phyloP scores from a whole-genome alignment of 805 yeast species.

The Saccharomycopsis capsularis region DNA sequence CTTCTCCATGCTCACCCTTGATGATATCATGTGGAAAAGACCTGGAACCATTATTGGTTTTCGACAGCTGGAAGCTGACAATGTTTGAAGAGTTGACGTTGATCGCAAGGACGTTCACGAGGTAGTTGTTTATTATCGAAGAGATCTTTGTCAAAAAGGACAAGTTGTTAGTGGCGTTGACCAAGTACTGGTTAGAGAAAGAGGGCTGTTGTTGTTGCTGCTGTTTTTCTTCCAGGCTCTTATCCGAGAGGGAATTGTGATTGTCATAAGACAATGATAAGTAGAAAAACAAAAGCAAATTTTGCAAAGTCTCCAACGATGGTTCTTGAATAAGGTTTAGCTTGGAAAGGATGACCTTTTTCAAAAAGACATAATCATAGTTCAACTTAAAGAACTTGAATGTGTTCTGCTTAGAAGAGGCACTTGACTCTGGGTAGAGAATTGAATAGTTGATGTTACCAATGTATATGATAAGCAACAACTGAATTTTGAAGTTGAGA shows the following conservation, averaged over 20 bases:
- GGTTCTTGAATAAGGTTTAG: constrained; percentile 41
- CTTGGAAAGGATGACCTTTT: constrained; percentile 29
- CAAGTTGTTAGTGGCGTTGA: neutral
- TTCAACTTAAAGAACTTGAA: constrained; percentile 17
- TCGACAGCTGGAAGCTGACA: neutral
- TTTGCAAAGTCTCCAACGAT: constrained; percentile 42
- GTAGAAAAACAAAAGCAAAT: constrained; percentile 41
- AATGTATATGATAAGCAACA: constrained; percentile 15
- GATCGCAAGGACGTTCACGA: constrained; percentile 26
- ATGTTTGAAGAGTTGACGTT: constrained; percentile 25
- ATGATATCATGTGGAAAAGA: no score
- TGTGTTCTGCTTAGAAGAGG: neutral
- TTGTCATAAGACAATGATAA: constrained; percentile 39
- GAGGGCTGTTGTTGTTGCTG: neutral
- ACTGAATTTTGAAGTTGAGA: constrained; percentile 15
- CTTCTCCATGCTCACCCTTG: no score
- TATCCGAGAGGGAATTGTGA: neutral
- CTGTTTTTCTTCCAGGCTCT: neutral
- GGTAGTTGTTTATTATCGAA: constrained; percentile 5
- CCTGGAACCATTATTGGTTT: neutral
- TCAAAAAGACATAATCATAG: constrained; percentile 11
- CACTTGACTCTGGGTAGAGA: neutral
- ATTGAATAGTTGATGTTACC: constrained; percentile 20
- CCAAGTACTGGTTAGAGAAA: neutral
- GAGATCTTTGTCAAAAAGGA: constrained; percentile 1